A percentile compares a stretch with the other conserved stretches of the same genome.
These are phyloP conservation scores for Cytidiella melzeri DNA, from an alignment of 768 basidiomycete species.

Conservation along the genomic window DNA sequence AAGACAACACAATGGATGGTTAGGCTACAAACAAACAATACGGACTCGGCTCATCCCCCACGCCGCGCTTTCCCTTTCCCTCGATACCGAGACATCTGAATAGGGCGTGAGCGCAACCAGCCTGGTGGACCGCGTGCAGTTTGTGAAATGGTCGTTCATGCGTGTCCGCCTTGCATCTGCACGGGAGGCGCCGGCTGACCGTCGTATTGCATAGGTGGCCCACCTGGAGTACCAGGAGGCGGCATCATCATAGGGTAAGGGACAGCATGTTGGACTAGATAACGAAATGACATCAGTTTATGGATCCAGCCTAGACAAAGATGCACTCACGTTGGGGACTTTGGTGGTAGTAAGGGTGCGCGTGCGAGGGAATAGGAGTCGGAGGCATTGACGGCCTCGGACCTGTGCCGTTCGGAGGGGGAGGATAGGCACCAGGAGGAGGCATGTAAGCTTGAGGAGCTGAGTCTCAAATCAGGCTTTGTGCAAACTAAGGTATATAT, in stretches of 20 bases:
- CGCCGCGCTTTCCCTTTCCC: not conserved
- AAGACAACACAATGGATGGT: slow-evolving; percentile 1
- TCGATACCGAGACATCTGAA: not conserved
- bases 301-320: slow-evolving; percentile 14
- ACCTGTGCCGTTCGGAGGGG: slow-evolving; percentile 71
- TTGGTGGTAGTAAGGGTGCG: slow-evolving; percentile 85
- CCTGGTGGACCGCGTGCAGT: not conserved
- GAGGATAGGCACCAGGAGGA: slow-evolving; percentile 70
- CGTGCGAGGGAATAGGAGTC: slow-evolving; percentile 80
- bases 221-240: slow-evolving; percentile 59
- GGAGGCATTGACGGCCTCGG: slow-evolving; percentile 89
- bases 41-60: not conserved
- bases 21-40: not conserved
- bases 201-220: slow-evolving; percentile 65
- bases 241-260: slow-evolving; percentile 94
- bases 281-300: slow-evolving; percentile 10
- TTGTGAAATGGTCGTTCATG: slow-evolving; percentile 30
- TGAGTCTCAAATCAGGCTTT: slow-evolving; percentile 17
- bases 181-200: slow-evolving; percentile 62
- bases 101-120: not conserved
- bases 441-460: slow-evolving; percentile 78
- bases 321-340: slow-evolving; percentile 71
- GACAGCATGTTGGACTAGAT: slow-evolving; percentile 75
- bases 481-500: slow-evolving; percentile 2
- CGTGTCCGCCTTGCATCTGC: slow-evolving; percentile 71